Conservation (phyloP, 306 rosid species). For the Lathyrus tuberosus region DNA sequence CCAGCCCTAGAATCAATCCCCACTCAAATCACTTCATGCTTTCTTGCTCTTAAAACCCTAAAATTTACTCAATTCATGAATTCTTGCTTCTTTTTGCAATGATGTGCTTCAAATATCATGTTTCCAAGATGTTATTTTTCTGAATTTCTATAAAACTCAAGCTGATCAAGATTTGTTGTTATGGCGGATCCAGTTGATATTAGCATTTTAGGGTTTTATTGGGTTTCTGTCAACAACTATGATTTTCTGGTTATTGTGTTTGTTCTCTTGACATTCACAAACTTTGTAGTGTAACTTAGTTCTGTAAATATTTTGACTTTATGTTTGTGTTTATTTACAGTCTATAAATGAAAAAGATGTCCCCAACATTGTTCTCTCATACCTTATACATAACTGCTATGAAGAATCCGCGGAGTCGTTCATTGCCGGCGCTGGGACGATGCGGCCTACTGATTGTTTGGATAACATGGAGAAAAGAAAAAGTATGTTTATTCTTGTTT, state of each 20-base stretch:
- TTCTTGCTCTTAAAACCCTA: too few species aligned
- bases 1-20: too few species aligned
- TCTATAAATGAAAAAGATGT: constrained; percentile 67
- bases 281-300: not conserved
- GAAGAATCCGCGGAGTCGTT: constrained; percentile 82
- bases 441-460: constrained; percentile 58
- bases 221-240: constrained; percentile 22
- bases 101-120: too few species aligned
- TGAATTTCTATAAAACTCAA: too few species aligned
- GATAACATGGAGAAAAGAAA: constrained; percentile 88
- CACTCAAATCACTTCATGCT: too few species aligned
- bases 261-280: constrained; percentile 11
- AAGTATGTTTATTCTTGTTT: constrained; percentile 49
- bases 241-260: constrained; percentile 26
- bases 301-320: constrained; percentile 3
- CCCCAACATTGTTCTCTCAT: constrained; percentile 67
- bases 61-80: too few species aligned
- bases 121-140: too few species aligned
- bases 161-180: too few species aligned
- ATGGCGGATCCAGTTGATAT: not conserved
- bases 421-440: constrained; percentile 69
- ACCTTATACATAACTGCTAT: constrained; percentile 86
- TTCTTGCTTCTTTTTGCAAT: too few species aligned
- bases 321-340: constrained; percentile 45
- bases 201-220: constrained; percentile 10